phyloP scores from a whole-genome alignment of 2,329 filamentous ascomycete species.

The Colletotrichum sp. region DNA sequence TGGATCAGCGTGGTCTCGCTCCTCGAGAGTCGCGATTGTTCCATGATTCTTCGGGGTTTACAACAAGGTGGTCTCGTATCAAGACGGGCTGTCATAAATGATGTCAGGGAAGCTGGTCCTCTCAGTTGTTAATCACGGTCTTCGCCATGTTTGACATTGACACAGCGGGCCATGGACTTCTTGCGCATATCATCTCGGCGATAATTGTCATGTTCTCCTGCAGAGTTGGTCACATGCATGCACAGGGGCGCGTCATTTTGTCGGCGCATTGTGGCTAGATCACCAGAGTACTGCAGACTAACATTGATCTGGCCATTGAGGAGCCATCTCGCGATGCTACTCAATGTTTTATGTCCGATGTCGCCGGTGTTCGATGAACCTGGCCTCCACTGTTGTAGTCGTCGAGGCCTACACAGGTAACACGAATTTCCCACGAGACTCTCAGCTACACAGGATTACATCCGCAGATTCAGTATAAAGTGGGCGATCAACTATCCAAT shows the following conservation, averaged over 20 bases:
- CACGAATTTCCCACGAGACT: background rate
- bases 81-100: background rate
- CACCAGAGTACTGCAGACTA: background rate
- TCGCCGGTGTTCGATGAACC: background rate
- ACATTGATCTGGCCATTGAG: background rate
- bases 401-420: background rate
- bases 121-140: too few relatives aligned
- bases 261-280: background rate
- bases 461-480: fast-evolving
- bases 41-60: background rate
- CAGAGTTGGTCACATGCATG: background rate
- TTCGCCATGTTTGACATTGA: background rate
- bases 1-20: background rate
- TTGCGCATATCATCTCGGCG: background rate
- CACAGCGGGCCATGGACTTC: background rate
- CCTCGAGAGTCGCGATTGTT: background rate
- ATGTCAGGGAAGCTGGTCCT: background rate
- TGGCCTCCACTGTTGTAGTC: background rate
- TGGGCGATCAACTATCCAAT: too few relatives aligned
- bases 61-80: background rate
- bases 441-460: too few relatives aligned
- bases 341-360: background rate
- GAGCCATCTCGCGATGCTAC: background rate
- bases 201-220: background rate
- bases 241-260: background rate